Percentiles rank a stretch among this genome's conserved stretches.
Evolutionary conservation across 129 eudicot genomes (phyloP).

Genomic region (sunflower (Helianthus annuus)): HanXRQr2.0-SUNRISE NC_035445.2:85951389-85951888

Average conservation of each 20-base stretch:
- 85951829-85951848: slow-evolving; percentile 5
- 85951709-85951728: slow-evolving; percentile 8
- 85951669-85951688: neutral
- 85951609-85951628: slow-evolving; percentile 87
- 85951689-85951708: neutral
- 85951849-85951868: neutral
- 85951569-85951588: slow-evolving; percentile 91
- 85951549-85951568: slow-evolving; percentile 90
- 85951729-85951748: slow-evolving; percentile 3
- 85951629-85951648: slow-evolving; percentile 94
- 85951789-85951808: neutral
- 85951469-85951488: slow-evolving; percentile 15
- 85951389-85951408: slow-evolving; percentile 35
- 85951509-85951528: slow-evolving; percentile 73
- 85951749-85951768: slow-evolving; percentile 17
- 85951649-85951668: slow-evolving; percentile 39
- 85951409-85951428: slow-evolving; percentile 48
- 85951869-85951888: neutral
- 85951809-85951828: neutral
- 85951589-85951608: slow-evolving; percentile 95
- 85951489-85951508: slow-evolving; percentile 24
- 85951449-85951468: slow-evolving; percentile 1
- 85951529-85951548: slow-evolving; percentile 97
- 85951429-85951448: neutral
- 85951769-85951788: slow-evolving; percentile 1